Evolutionary conservation across 2,329 filamentous ascomycete species (phyloP).

Genomic region (Trichoderma guizhouense): DNA sequence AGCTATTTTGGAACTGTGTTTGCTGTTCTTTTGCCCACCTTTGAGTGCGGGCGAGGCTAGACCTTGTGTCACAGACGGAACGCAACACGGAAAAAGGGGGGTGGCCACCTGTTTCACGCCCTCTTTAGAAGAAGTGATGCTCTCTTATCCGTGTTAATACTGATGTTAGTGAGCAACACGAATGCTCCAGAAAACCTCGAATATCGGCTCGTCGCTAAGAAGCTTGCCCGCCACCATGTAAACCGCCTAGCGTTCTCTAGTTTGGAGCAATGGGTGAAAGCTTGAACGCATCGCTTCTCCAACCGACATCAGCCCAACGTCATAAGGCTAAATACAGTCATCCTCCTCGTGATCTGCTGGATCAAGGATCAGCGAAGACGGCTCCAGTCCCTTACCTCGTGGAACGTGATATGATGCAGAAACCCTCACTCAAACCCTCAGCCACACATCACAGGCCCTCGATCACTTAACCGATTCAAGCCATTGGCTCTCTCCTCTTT

Average conservation of each 20-base stretch:
- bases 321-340: slow-evolving; percentile 23
- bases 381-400: slow-evolving; percentile 2
- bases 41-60: background rate
- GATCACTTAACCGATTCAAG: background rate
- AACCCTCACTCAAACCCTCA: background rate
- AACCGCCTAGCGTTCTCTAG: background rate
- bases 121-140: background rate
- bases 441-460: background rate
- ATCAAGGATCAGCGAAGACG: slow-evolving; percentile 1
- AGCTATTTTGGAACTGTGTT: background rate
- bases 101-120: background rate
- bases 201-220: slow-evolving; percentile 1
- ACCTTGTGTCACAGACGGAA: background rate
- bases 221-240: background rate
- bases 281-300: background rate
- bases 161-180: background rate
- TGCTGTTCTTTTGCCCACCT: background rate
- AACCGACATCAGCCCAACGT: slow-evolving; percentile 28
- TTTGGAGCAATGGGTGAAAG: background rate
- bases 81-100: background rate
- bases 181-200: background rate
- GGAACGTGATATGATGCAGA: slow-evolving; percentile 6
- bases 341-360: slow-evolving; percentile 14
- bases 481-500: background rate
- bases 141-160: background rate